Evolutionary conservation across 257 asterid species (phyloP), one percentile per base, ranked within the genome.

Genomic region (Sherardia arvensis): DNA sequence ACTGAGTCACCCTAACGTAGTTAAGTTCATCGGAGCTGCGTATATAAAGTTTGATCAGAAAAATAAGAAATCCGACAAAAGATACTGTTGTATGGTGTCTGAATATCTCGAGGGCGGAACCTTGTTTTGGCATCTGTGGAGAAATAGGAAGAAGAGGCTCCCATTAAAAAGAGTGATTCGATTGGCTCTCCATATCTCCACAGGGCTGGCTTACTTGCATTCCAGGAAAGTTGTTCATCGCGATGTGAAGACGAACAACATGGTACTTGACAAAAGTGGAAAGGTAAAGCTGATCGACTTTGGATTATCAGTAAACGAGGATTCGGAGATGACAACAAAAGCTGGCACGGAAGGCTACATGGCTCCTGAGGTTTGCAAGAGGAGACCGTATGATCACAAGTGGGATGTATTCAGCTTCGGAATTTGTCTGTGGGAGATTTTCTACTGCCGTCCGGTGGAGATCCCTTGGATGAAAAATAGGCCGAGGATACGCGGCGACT

Each of bases 381-480:
- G 55, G 4, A 15, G 30, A 1, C 45, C 32, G 6, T 69, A 73
- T 25, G 36, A 77, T 23, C 81, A 69, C 21, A 72, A 73, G 47
- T 77, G 78, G 26, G 78, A 77, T 1, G 69, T 77, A 1, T 77
- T 65, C 43, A 69, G 76, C 40, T 77, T 69, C 21, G 78, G 74
- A 1, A 77, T 77, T 4, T 77, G 76, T 43, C 36, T 77, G 15
- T 77, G 76, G 76, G 78, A 77, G 23, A 69, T 77, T 5, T 66
- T 60, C 26, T 30, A 67, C 15, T 69, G 60, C 15, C 23, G 51
- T 4, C 51, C 15, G 40, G 25, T 65, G 1, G 60, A 45, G 51
- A 38, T 32, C 34, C 4, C 28, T 10, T 8, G 11, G 10, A 18
- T 30, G 25, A 60, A 51, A 32, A 11, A 2, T 5, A 76, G 64